Percentiles rank a stretch among this genome's conserved stretches.
Conservation (phyloP, 371 early-diverging fungal genomes). For the Massospora cicadina region DNA sequence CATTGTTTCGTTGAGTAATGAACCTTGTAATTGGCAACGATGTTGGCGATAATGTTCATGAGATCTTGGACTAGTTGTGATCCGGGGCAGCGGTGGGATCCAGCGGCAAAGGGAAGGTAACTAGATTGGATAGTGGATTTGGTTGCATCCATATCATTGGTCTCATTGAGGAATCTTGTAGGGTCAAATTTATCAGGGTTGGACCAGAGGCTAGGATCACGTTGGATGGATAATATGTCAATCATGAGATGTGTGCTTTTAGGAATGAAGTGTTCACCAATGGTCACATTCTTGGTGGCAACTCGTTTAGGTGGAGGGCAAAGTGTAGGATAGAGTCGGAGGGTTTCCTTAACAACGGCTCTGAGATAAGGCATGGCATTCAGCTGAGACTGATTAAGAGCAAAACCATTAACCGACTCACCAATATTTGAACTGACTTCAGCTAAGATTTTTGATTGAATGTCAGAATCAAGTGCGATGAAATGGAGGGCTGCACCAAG, state of each 20-base stretch:
- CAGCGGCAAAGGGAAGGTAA: constrained; percentile 10
- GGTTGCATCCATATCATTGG: neutral
- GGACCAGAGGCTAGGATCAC: constrained; percentile 2
- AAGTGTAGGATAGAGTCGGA: constrained; percentile 12
- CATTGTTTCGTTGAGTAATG: neutral
- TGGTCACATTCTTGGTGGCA: neutral
- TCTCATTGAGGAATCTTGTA: neutral
- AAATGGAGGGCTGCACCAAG: constrained; percentile 15
- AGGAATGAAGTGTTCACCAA: constrained; percentile 6
- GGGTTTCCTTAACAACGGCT: constrained; percentile 13
- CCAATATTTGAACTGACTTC: constrained; percentile 15
- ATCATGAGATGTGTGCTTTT: constrained; percentile 11
- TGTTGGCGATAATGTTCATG: neutral
- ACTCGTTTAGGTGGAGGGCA: neutral
- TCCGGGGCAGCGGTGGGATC: constrained; percentile 23
- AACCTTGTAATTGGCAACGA: neutral
- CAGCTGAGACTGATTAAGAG: constrained; percentile 14
- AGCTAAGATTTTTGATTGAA: neutral
- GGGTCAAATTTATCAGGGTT: constrained; percentile 10
- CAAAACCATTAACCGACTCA: neutral
- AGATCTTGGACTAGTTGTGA: neutral
- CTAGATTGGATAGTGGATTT: neutral
- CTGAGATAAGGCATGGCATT: constrained; percentile 12
- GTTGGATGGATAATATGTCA: neutral
- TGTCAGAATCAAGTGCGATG: constrained; percentile 12